A percentile compares a stretch with the other conserved stretches of the same genome.
Conservation (phyloP, 495 filamentous ascomycete genomes). For the Penicillium fimorum region DNA sequence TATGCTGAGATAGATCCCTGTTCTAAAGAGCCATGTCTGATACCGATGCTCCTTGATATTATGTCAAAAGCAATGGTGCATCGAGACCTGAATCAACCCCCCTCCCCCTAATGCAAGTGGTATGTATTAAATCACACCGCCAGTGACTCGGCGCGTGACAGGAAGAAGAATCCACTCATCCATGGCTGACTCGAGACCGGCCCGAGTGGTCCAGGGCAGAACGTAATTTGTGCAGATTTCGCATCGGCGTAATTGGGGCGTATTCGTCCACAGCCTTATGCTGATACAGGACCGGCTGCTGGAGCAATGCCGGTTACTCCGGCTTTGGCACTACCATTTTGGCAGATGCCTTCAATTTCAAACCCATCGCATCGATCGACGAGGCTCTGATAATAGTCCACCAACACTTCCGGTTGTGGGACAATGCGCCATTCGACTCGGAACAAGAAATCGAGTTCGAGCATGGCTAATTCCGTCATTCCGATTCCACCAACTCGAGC, state of each 20-base stretch:
- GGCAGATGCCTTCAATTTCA: conserved; percentile 43
- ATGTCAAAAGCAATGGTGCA: conserved; percentile 3
- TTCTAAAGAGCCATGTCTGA: conserved; percentile 20
- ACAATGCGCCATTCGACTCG: conserved; percentile 95
- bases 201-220: conserved; percentile 16
- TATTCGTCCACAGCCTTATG: conserved; percentile 5
- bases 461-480: conserved; percentile 78
- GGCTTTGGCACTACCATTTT: conserved; percentile 8
- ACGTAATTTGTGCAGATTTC: conserved; percentile 1
- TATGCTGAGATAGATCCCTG: conserved; percentile 23
- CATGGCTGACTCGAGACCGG: conserved; percentile 23
- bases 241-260: neutral
- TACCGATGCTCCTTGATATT: conserved; percentile 16
- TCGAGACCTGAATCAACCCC: neutral
- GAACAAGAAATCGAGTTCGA: conserved; percentile 93
- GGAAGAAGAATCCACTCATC: conserved; percentile 3
- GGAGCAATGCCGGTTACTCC: conserved; percentile 11
- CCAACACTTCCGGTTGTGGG: conserved; percentile 86
- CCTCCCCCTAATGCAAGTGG: conserved; percentile 12
- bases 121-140: conserved; percentile 11
- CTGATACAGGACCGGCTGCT: conserved; percentile 14
- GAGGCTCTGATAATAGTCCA: conserved; percentile 87
- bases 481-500: conserved; percentile 90
- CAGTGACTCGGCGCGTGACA: neutral
- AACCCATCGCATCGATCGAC: conserved; percentile 68